Conservation (phyloP, 768 basidiomycete genomes). For the Boletus rubescentipes region DNA sequence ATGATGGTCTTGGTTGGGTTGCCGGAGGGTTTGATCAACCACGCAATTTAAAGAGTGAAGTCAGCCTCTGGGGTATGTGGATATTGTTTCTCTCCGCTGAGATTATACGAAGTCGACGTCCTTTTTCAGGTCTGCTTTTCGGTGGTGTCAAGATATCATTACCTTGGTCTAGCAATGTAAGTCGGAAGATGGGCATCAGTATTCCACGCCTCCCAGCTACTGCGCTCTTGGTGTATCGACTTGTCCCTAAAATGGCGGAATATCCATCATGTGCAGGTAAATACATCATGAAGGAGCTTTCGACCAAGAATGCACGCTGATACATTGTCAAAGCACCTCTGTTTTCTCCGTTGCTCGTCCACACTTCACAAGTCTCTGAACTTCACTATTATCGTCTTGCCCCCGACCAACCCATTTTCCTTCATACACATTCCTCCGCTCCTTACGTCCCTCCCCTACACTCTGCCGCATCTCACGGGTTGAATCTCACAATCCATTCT, state of each 20-base stretch:
- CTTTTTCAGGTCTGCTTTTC: slow-evolving; percentile 41
- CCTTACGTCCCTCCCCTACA: slow-evolving; percentile 51
- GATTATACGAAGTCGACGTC: slow-evolving; percentile 11
- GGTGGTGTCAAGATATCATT: slow-evolving; percentile 36
- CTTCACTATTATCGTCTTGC: slow-evolving; percentile 64
- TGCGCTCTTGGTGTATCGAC: slow-evolving; percentile 64
- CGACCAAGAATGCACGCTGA: slow-evolving; percentile 4
- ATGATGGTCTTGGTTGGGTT: slow-evolving; percentile 60
- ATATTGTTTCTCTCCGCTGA: neutral
- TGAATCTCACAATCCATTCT: slow-evolving; percentile 60
- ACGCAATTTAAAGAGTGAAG: slow-evolving; percentile 32
- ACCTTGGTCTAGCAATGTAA: slow-evolving; percentile 22
- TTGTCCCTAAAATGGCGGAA: slow-evolving; percentile 36
- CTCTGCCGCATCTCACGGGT: slow-evolving; percentile 29
- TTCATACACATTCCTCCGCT: slow-evolving; percentile 68
- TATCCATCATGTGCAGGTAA: slow-evolving; percentile 31
- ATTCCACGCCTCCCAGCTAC: slow-evolving; percentile 60
- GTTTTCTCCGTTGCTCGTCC: slow-evolving; percentile 65
- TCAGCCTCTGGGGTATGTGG: slow-evolving; percentile 44
- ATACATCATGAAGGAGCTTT: neutral
- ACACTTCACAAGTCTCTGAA: slow-evolving; percentile 59
- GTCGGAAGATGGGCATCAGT: slow-evolving; percentile 43
- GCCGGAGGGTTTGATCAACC: slow-evolving; percentile 49
- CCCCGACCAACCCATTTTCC: slow-evolving; percentile 26
- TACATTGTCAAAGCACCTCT: slow-evolving; percentile 43